A percentile compares a stretch with the other conserved stretches of the same genome.
phyloP scores from a whole-genome alignment of 768 basidiomycete species.

The Suillus luteus region DNA sequence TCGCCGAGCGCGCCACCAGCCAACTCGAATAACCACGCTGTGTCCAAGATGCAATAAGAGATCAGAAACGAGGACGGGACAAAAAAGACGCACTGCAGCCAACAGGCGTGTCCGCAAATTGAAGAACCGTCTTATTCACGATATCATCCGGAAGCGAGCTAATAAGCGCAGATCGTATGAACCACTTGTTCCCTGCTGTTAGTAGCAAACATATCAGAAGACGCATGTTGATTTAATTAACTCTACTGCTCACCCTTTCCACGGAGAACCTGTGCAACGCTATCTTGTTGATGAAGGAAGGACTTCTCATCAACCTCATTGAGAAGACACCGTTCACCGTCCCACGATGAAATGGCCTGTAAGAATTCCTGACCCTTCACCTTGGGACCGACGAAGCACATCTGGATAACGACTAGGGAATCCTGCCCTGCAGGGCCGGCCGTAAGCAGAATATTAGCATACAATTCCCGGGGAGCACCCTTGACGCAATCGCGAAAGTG shows the following conservation, averaged over 20 bases:
- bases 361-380: slow-evolving; percentile 77
- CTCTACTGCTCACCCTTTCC: slow-evolving; percentile 61
- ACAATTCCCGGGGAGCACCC: slow-evolving; percentile 81
- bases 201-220: not conserved
- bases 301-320: slow-evolving; percentile 92
- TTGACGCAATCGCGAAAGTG: slow-evolving; percentile 95
- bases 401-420: slow-evolving; percentile 87
- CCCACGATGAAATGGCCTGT: slow-evolving; percentile 86
- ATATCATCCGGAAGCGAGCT: slow-evolving; percentile 85
- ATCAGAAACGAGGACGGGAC: slow-evolving; percentile 1
- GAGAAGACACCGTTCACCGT: slow-evolving; percentile 80
- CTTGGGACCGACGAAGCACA: slow-evolving; percentile 83
- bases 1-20: slow-evolving; percentile 80
- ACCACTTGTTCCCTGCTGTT: slow-evolving; percentile 84
- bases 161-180: slow-evolving; percentile 84
- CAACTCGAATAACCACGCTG: slow-evolving; percentile 92
- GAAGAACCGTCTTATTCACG: slow-evolving; percentile 77
- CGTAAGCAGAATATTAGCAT: slow-evolving; percentile 88
- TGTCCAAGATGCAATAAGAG: not conserved
- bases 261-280: slow-evolving; percentile 85
- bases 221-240: not conserved
- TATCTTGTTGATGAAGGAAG: slow-evolving; percentile 88
- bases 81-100: slow-evolving; percentile 76
- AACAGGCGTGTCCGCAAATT: slow-evolving; percentile 82
- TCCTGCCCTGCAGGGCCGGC: slow-evolving; percentile 85